These are phyloP conservation scores for Pilobolus umbonatus DNA, from an alignment of 192 early-diverging fungal genomes.

Conservation along the genomic window DNA sequence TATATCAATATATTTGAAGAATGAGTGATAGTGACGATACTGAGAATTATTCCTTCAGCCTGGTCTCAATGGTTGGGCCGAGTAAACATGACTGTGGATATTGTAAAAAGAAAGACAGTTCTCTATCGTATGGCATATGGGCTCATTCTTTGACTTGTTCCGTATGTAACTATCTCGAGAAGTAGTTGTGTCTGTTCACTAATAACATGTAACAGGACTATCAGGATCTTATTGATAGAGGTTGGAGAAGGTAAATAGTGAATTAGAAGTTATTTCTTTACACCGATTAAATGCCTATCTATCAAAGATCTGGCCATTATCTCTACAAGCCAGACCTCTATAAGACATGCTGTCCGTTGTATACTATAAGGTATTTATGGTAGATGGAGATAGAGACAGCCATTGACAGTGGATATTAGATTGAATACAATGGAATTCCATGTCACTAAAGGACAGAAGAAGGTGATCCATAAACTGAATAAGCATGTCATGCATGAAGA, in stretches of 20 bases:
- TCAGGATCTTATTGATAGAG: slow-evolving; percentile 64
- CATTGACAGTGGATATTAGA: too few species aligned
- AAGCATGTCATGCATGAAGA: slow-evolving; percentile 44
- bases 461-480: slow-evolving; percentile 60
- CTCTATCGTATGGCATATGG: slow-evolving; percentile 57
- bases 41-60: too few species aligned
- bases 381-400: too few species aligned
- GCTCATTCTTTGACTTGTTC: slow-evolving; percentile 49
- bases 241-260: slow-evolving; percentile 60
- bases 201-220: slow-evolving; percentile 40
- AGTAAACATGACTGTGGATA: slow-evolving; percentile 60
- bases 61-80: slow-evolving; percentile 18
- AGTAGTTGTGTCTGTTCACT: neutral
- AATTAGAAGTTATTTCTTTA: neutral
- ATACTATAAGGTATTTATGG: slow-evolving; percentile 58
- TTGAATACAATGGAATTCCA: slow-evolving; percentile 52
- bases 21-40: neutral
- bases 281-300: neutral
- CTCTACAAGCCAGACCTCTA: slow-evolving; percentile 68
- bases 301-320: slow-evolving; percentile 55
- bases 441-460: slow-evolving; percentile 59
- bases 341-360: slow-evolving; percentile 67
- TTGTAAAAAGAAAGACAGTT: slow-evolving; percentile 51
- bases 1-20: neutral
- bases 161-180: slow-evolving; percentile 28